Evolutionary conservation across 2,329 filamentous ascomycete species (phyloP).

Genomic region (Apiospora marii): DNA sequence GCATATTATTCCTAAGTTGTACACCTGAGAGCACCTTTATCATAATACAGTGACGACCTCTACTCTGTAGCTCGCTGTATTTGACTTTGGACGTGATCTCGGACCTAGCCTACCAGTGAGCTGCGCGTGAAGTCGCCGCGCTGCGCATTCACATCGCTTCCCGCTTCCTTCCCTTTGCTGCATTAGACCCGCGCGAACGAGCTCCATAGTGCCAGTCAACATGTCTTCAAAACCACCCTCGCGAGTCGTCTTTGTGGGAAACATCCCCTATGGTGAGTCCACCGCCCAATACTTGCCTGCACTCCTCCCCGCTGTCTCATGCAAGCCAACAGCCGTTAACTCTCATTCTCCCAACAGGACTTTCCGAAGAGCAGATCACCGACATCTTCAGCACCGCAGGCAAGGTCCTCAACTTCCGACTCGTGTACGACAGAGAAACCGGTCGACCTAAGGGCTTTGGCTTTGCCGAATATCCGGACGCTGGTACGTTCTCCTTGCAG

Average conservation of each 20-base stretch:
- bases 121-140: conserved; percentile 2
- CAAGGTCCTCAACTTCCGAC: conserved; percentile 87
- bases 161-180: conserved; percentile 1
- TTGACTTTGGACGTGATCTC: conserved; percentile 20
- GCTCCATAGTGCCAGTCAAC: conserved; percentile 40
- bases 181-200: conserved; percentile 1
- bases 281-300: neutral
- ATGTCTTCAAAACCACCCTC: conserved; percentile 81
- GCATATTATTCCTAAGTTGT: conserved; percentile 13
- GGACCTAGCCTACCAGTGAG: neutral
- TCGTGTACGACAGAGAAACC: conserved; percentile 95
- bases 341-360: conserved; percentile 61
- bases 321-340: conserved; percentile 26
- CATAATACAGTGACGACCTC: conserved; percentile 18
- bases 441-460: conserved; percentile 96
- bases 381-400: conserved; percentile 92
- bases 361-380: conserved; percentile 94
- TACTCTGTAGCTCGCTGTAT: conserved; percentile 22
- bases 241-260: conserved; percentile 84
- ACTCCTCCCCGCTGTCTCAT: neutral
- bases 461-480: conserved; percentile 94
- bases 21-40: conserved; percentile 15
- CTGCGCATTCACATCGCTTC: neutral
- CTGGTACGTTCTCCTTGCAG: conserved; percentile 63
- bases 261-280: conserved; percentile 78